Percentiles rank a stretch among this genome's conserved stretches.
These are phyloP conservation scores for Babesia microti DNA, from an alignment of 169 alveolate species.

Conservation along the genomic window DNA sequence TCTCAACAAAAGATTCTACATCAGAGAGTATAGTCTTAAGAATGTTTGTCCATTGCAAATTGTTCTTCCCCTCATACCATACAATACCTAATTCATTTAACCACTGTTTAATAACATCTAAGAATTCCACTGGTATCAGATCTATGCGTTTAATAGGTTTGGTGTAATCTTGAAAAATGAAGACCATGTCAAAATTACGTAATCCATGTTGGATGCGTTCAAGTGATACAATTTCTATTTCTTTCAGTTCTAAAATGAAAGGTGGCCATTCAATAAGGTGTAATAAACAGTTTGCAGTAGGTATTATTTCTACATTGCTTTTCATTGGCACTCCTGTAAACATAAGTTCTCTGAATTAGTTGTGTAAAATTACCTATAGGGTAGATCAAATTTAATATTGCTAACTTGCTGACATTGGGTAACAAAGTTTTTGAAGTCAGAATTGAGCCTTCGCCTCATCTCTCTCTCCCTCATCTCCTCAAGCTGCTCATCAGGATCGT, in stretches of 20 bases:
- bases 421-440: slow-evolving; percentile 79
- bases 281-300: slow-evolving; percentile 88
- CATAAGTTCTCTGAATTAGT: slow-evolving; percentile 69
- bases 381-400: slow-evolving; percentile 48
- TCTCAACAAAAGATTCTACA: slow-evolving; percentile 69
- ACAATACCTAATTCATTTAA: slow-evolving; percentile 75
- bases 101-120: slow-evolving; percentile 86
- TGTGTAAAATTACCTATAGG: slow-evolving; percentile 74
- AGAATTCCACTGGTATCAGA: slow-evolving; percentile 84
- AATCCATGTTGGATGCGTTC: slow-evolving; percentile 93
- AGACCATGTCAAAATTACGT: slow-evolving; percentile 91
- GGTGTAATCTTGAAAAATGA: slow-evolving; percentile 84
- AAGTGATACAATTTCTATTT: slow-evolving; percentile 88
- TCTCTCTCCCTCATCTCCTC: slow-evolving; percentile 92
- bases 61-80: slow-evolving; percentile 82
- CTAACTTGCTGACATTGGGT: slow-evolving; percentile 54
- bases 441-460: slow-evolving; percentile 77
- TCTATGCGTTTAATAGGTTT: slow-evolving; percentile 84
- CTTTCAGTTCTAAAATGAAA: slow-evolving; percentile 85
- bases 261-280: slow-evolving; percentile 92
- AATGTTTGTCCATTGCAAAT: slow-evolving; percentile 78
- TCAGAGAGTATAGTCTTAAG: slow-evolving; percentile 69
- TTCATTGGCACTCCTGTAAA: slow-evolving; percentile 91
- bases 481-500: slow-evolving; percentile 91
- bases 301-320: slow-evolving; percentile 85